Base-by-base conservation (phyloP, 106 monocot species). In the Platanthera zijinensis region DNA sequence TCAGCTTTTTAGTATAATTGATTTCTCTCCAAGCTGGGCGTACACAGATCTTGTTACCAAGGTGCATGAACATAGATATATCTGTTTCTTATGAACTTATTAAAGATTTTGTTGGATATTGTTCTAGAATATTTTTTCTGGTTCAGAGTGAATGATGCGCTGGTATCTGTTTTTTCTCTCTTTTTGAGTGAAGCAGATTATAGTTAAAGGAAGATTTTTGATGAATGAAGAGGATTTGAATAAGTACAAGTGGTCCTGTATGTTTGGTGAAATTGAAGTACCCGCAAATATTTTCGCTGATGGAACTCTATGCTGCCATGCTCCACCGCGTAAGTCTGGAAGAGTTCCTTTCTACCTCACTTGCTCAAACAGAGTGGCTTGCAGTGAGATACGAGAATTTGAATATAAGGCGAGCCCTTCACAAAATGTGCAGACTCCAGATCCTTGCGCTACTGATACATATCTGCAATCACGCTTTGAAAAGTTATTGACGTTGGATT, bases 181-280 rank as follows among this genome's bases (percentile, higher is more conserved):
- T 47, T 52, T 28, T 5, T 67, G 48, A 22, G 0, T 64, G 21
- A 9, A 64, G 13, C 80, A 88, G 88, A 82, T 88, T 75, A 21
- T 83, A 77, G 81, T 97, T 49, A 89, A 78, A 45, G 93, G 97
- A 59, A 88, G 77, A 30, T 97, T 97, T 83, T 84, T 97, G 86
- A 88, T 73, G 78, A 81, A 82, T 64, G 84, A 84, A 77, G 77
- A 82, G 76, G 85, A 92, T 48, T 74, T 84, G n/a, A 77, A 85
- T 14, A 91, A 86, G 17, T 88, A 78, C 63, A 81, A 81, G 32
- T 94, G 93, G 97, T 97, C 97, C 18, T 97, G 97, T 53, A 97
- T 97, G 97, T 97, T 97, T 87, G 97, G 97, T 18, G 91, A 94
- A 84, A 77, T 85, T 74, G 93, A 97, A 89, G 97, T 97, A 63